phyloP scores from a whole-genome alignment of 202 grass and related monocot species.

The Zizania palustris region DNA sequence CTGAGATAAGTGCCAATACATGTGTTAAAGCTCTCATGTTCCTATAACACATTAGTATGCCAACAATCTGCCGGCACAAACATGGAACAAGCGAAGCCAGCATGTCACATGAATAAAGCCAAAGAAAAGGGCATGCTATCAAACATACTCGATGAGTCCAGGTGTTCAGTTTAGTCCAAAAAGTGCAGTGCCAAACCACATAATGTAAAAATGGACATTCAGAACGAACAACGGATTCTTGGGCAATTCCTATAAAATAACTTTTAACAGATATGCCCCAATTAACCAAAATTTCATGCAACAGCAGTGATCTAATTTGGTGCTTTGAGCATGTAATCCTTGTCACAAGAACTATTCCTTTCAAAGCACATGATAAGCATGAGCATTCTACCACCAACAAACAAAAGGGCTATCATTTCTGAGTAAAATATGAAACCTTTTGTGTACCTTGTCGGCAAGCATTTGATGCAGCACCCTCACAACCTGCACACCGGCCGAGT shows the following conservation, averaged over 20 bases:
- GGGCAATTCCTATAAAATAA: slow-evolving; percentile 20
- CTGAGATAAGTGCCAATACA: slow-evolving; percentile 45
- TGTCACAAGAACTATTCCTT: slow-evolving; percentile 47
- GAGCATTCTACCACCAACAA: slow-evolving; percentile 8
- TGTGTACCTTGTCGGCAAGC: slow-evolving; percentile 86
- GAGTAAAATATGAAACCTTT: slow-evolving; percentile 35
- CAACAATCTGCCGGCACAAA: slow-evolving; percentile 29
- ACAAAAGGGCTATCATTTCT: neutral
- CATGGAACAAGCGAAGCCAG: slow-evolving; percentile 37
- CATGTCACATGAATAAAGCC: slow-evolving; percentile 28
- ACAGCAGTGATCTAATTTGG: slow-evolving; percentile 31
- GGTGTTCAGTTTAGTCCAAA: slow-evolving; percentile 25
- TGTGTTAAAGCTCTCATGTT: slow-evolving; percentile 33
- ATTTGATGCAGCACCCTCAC: slow-evolving; percentile 91
- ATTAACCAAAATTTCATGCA: slow-evolving; percentile 36
- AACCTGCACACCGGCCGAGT: slow-evolving; percentile 86
- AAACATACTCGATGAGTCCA: neutral
- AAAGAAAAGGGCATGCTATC: slow-evolving; percentile 26
- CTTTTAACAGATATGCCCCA: slow-evolving; percentile 11
- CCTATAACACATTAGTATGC: slow-evolving; percentile 5
- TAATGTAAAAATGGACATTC: neutral
- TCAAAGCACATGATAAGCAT: slow-evolving; percentile 50
- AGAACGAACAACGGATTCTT: slow-evolving; percentile 29
- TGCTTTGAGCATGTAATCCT: slow-evolving; percentile 16
- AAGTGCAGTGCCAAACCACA: neutral